A percentile compares a stretch with the other conserved stretches of the same genome.
Evolutionary conservation across 179 eudicot species (phyloP).

Genomic region (Silene coronaria): DNA sequence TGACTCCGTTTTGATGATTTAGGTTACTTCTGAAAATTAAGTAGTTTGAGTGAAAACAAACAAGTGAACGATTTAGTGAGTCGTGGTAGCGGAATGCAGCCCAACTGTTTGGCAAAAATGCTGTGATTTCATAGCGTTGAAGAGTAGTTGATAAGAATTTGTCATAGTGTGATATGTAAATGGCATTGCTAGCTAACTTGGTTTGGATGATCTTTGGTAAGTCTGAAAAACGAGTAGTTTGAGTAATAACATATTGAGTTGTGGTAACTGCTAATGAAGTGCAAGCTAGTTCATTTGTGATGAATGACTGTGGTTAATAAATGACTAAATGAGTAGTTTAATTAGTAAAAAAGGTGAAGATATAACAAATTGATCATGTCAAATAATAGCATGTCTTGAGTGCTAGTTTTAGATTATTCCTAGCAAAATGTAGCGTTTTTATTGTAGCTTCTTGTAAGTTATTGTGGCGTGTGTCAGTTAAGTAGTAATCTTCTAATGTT

Average conservation of each 20-base stretch:
- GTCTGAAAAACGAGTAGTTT: neutral
- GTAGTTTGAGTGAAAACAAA: neutral
- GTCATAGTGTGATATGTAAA: neutral
- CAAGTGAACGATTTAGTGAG: constrained; percentile 12
- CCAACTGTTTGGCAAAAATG: constrained; percentile 15
- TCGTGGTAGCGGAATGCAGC: constrained; percentile 18
- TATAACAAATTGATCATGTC: neutral
- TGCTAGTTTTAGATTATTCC: neutral
- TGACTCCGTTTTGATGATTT: neutral
- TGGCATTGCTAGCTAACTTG: neutral
- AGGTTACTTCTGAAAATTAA: neutral
- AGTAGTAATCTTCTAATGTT: neutral
- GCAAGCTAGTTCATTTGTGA: neutral
- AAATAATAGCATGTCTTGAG: neutral
- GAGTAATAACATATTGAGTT: neutral
- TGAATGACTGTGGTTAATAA: neutral
- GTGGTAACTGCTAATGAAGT: neutral
- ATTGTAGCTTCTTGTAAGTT: neutral
- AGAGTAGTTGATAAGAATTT: neutral
- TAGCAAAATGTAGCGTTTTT: neutral
- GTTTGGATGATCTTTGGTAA: neutral
- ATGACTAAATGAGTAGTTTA: neutral
- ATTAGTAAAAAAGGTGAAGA: neutral
- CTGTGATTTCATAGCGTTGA: neutral
- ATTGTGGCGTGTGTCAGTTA: neutral